Base-by-base conservation (phyloP, 2,329 filamentous ascomycete genomes). In the Sordariomycetes sp. region DNA sequence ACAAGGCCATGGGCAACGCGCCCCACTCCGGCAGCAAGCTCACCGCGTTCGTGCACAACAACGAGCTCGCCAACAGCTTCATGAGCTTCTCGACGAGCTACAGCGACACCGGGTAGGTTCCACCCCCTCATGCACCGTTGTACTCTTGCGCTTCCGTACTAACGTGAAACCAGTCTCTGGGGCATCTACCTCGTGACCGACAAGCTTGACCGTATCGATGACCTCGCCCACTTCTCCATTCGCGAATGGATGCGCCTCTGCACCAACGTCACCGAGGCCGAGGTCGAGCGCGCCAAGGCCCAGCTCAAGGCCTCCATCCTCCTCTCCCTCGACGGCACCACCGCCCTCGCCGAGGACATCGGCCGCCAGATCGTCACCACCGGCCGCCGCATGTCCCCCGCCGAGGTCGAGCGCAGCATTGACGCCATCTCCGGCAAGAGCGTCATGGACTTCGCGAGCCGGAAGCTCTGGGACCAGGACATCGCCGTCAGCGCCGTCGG, bases 1-100 rank as follows among this genome's bases (percentile, higher is more conserved):
- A 99, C 80, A 94, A 94, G 78, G 89, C 94, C 66, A 93, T 97
- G 86, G 94, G 95, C 71, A 96, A 94, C 76, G 94, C 94, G 61
- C 88, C 92, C 64, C 94, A 97, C 80, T 88, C 97, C 71, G 94
- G 95, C 69, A 96, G 91, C 89, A 97, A 95, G 83, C 90, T 99
- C 68, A 96, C 90, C 80, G 86, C 88, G 64, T 90, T 94, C 69
- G 87, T 99, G 66, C 89, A 95, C 82, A 87, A 96, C 77, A 85
- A 97, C 78, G 87, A 92, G 74, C 84, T 99, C 62, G 94, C 94
- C 75, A 99, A 96, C 81, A 97, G 92, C 85, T 99, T 97, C 83
- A 99, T 99, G 95, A 96, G 90, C 80, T 99, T 99, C 80, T 97
- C 92, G 65, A 99, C 94, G 65, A 96, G 90, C 82, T 99, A 99